Conservation (phyloP, 176 grass and related monocot genomes). For the Musa acuminata region DNA sequence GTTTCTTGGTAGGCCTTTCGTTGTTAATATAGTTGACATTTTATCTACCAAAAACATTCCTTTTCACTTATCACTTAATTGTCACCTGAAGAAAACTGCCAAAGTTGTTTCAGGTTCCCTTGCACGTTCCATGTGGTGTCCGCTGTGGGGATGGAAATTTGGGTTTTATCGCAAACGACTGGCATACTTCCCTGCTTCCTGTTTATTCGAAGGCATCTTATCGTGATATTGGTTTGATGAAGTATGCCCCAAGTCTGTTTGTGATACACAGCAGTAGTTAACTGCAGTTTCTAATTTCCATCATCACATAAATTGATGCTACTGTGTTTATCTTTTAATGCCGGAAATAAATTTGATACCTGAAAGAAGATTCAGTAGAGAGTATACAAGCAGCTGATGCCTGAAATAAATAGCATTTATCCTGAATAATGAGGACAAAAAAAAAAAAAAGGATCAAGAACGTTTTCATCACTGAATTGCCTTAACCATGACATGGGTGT, state of each 20-base stretch:
- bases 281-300: slow-evolving; percentile 13
- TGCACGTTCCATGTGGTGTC: slow-evolving; percentile 69
- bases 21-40: background rate
- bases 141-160: slow-evolving; percentile 94
- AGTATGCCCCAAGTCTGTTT: slow-evolving; percentile 65
- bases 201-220: slow-evolving; percentile 93
- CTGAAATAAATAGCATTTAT: too few species aligned
- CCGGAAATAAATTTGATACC: too few species aligned
- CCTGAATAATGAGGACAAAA: too few species aligned
- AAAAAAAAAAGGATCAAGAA: too few species aligned
- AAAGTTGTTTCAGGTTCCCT: slow-evolving; percentile 46
- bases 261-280: slow-evolving; percentile 80
- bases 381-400: too few species aligned
- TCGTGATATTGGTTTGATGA: slow-evolving; percentile 69
- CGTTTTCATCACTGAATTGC: too few species aligned
- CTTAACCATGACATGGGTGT: too few species aligned
- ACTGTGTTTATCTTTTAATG: too few species aligned
- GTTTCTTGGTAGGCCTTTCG: background rate
- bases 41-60: background rate
- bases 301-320: slow-evolving; percentile 5
- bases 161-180: slow-evolving; percentile 88
- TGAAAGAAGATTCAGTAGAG: too few species aligned
- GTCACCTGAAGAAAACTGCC: background rate
- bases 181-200: slow-evolving; percentile 71
- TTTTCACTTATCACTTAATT: too few species aligned